Evolutionary conservation across 805 yeast genomes (phyloP).

Genomic region (Metschnikowia reukaufii): DNA sequence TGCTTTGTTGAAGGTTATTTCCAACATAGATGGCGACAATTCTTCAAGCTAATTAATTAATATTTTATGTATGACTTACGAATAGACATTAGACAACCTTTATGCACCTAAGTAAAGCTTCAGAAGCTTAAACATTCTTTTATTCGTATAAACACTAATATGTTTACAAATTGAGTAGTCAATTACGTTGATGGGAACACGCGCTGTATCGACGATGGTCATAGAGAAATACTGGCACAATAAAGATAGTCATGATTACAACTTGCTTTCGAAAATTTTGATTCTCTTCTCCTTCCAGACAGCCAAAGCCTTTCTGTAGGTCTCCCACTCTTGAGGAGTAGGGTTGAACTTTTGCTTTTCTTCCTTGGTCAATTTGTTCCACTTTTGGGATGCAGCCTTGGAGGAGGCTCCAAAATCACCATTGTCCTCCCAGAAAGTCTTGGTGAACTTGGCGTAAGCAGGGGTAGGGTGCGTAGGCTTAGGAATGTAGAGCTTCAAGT

Average conservation of each 20-base stretch:
- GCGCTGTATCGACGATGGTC: neutral
- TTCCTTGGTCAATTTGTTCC: slow-evolving; percentile 30
- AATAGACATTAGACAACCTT: too few relatives aligned
- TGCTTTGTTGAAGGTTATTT: slow-evolving; percentile 28
- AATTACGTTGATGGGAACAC: neutral
- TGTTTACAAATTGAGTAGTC: neutral
- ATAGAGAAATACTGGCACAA: too few relatives aligned
- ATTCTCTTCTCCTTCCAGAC: slow-evolving; percentile 35
- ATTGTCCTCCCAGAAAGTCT: slow-evolving; percentile 29
- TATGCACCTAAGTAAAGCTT: too few relatives aligned
- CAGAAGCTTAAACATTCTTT: neutral
- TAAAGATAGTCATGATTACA: neutral
- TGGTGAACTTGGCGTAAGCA: slow-evolving; percentile 32
- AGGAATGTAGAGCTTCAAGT: slow-evolving; percentile 26
- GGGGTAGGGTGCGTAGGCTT: slow-evolving; percentile 36
- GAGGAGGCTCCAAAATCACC: slow-evolving; percentile 24
- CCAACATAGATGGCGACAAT: slow-evolving; percentile 1
- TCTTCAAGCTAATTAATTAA: neutral
- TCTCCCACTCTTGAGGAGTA: slow-evolving; percentile 20
- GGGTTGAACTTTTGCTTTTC: slow-evolving; percentile 30
- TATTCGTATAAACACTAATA: neutral
- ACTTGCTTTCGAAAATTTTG: slow-evolving; percentile 10
- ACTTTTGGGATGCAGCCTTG: slow-evolving; percentile 28
- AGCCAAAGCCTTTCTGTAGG: slow-evolving; percentile 24
- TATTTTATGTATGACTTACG: too few relatives aligned